Conservation (phyloP, 2,329 filamentous ascomycete species). For the Colletotrichum nymphaeae region DNA sequence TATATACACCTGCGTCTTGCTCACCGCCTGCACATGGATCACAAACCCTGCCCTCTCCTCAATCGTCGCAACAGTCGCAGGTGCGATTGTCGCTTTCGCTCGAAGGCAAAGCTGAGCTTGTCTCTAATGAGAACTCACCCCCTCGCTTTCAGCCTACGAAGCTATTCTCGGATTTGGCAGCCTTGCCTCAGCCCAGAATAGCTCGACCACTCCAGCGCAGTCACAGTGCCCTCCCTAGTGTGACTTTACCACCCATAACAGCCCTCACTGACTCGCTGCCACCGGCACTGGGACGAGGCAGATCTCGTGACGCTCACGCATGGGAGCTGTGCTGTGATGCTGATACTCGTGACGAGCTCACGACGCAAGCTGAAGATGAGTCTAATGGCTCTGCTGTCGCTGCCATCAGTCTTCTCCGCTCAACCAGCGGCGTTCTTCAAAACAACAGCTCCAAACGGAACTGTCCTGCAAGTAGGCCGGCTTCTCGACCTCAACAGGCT, state of each 20-base stretch:
- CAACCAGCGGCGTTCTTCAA: constrained; percentile 67
- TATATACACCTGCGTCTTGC: constrained; percentile 56
- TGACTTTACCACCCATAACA: constrained; percentile 68
- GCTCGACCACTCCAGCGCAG: constrained; percentile 70
- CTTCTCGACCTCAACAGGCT: constrained; percentile 45
- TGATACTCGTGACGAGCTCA: constrained; percentile 81
- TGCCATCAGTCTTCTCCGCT: constrained; percentile 84
- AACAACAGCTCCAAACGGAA: constrained; percentile 76
- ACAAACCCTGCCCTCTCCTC: constrained; percentile 48
- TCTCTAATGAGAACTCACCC: constrained; percentile 76
- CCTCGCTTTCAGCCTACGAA: constrained; percentile 68
- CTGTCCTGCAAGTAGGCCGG: constrained; percentile 47
- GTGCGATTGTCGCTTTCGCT: constrained; percentile 85
- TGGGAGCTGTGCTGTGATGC: constrained; percentile 94
- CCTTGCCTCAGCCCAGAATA: constrained; percentile 57
- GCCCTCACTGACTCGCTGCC: constrained; percentile 64
- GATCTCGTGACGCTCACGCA: constrained; percentile 87
- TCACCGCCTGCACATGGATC: constrained; percentile 51
- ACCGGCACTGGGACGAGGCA: constrained; percentile 71
- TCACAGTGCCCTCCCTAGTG: constrained; percentile 72
- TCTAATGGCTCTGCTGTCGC: constrained; percentile 82
- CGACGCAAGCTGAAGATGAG: constrained; percentile 84
- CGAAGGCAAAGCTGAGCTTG: constrained; percentile 90
- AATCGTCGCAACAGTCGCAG: constrained; percentile 51
- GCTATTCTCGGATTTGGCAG: constrained; percentile 59